Percentiles rank a stretch among this genome's conserved stretches.
phyloP scores from a whole-genome alignment of 1,139 yeast genomes.

The Dujonia santamariae region DNA sequence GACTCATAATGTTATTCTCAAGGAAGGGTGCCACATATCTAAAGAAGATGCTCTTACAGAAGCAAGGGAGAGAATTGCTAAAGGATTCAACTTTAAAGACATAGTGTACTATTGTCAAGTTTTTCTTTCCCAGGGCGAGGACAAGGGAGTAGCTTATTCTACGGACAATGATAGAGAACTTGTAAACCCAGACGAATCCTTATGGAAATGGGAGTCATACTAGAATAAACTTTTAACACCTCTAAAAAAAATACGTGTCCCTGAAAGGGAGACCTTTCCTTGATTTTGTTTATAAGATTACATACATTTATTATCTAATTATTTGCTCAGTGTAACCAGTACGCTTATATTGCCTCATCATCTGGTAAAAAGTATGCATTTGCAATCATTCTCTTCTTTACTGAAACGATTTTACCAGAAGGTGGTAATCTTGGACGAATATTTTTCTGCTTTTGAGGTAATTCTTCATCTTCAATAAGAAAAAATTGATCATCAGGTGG shows the following conservation, averaged over 20 bases:
- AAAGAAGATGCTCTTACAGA: conserved; percentile 28
- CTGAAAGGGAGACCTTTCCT: too few relatives aligned
- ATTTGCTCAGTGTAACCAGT: neutral
- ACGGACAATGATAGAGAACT: conserved; percentile 41
- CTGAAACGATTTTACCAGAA: conserved; percentile 76
- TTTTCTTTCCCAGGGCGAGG: conserved; percentile 31
- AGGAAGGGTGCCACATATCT: conserved; percentile 20
- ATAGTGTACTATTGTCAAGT: conserved; percentile 33
- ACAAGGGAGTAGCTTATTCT: conserved; percentile 30
- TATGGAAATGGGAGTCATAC: conserved; percentile 50
- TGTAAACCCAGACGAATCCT: conserved; percentile 50
- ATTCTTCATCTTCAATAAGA: conserved; percentile 73
- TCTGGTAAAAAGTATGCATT: conserved; percentile 47
- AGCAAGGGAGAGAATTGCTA: conserved; percentile 24
- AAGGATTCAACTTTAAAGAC: conserved; percentile 25
- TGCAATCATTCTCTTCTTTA: conserved; percentile 61
- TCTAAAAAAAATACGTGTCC: too few relatives aligned
- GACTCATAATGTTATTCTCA: conserved; percentile 32
- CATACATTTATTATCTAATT: too few relatives aligned
- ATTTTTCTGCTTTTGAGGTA: conserved; percentile 76
- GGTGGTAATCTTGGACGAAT: conserved; percentile 90
- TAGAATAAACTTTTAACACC: too few relatives aligned
- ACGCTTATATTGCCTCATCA: conserved; percentile 13
- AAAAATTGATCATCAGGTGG: conserved; percentile 40
- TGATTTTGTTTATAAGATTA: too few relatives aligned